Evolutionary conservation across 495 filamentous ascomycete species (phyloP).

Genomic region (Friedmanniomyces simplex): DNA sequence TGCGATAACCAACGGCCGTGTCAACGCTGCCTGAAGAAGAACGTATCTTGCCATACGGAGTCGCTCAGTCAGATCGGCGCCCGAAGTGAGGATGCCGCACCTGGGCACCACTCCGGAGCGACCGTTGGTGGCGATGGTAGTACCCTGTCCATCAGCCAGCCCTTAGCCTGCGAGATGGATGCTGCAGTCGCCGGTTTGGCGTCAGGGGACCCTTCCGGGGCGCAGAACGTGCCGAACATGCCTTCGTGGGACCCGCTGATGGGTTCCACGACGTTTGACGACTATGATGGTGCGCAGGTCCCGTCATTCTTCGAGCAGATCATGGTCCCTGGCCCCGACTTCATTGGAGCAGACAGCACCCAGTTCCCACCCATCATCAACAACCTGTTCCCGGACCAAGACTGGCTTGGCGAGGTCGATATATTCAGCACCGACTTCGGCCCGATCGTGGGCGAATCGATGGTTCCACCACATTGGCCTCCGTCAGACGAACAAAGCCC

Average conservation of each 20-base stretch:
- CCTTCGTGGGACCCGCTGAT: too few species aligned
- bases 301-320: constrained; percentile 7
- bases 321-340: constrained; percentile 1
- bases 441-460: background rate
- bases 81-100: background rate
- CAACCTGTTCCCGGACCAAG: background rate
- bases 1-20: constrained; percentile 25
- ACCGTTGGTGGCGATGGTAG: background rate
- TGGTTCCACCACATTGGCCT: background rate
- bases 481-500: background rate
- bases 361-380: background rate
- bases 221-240: background rate
- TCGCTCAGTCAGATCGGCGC: background rate
- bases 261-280: too few species aligned
- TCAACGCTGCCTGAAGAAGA: constrained; percentile 18
- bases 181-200: background rate
- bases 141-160: background rate
- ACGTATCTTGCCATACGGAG: constrained; percentile 10
- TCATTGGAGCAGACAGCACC: background rate
- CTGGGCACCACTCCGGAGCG: background rate
- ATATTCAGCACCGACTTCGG: constrained; percentile 1
- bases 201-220: background rate
- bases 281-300: background rate
- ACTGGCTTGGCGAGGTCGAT: constrained; percentile 1
- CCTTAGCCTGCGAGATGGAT: background rate